phyloP scores from a whole-genome alignment of 495 filamentous ascomycete genomes.

The Cercophora sp. region DNA sequence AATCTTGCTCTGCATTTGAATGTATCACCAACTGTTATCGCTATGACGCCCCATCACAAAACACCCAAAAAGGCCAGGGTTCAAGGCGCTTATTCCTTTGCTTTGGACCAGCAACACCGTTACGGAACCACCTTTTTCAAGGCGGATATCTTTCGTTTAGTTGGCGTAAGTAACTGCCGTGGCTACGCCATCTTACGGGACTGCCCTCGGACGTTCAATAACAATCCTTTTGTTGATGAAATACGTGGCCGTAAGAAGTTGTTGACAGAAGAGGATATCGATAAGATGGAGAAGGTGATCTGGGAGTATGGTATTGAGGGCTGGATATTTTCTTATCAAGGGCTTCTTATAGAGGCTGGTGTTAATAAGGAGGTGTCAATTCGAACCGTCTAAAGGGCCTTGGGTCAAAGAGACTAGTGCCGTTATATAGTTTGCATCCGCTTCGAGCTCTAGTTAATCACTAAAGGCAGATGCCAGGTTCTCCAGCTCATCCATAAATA shows the following conservation, averaged over 20 bases:
- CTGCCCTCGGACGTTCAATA: not conserved
- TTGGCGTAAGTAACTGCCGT: not conserved
- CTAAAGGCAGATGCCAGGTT: conserved; percentile 10
- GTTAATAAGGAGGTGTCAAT: not conserved
- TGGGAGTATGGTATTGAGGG: not conserved
- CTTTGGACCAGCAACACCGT: not conserved
- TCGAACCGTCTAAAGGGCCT: not conserved
- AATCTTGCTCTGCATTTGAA: not conserved
- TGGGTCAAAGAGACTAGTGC: not conserved
- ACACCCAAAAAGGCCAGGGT: conserved; percentile 1
- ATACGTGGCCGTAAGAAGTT: not conserved
- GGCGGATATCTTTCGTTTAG: not conserved
- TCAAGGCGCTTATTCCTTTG: not conserved
- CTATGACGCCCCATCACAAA: not conserved
- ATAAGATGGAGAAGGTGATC: conserved; percentile 1
- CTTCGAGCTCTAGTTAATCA: conserved; percentile 8
- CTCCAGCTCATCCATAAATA: conserved; percentile 6
- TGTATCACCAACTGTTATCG: not conserved
- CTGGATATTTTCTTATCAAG: conserved; percentile 1
- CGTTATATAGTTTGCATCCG: conserved; percentile 1
- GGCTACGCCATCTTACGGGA: not conserved
- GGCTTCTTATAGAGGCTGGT: conserved; percentile 6
- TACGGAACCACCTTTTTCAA: not conserved
- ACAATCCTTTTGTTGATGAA: not conserved
- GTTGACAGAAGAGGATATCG: not conserved